A percentile compares a stretch with the other conserved stretches of the same genome.
These are phyloP conservation scores for Syncephalastrum sp. DNA, from an alignment of 371 early-diverging fungal species.

Conservation along the genomic window DNA sequence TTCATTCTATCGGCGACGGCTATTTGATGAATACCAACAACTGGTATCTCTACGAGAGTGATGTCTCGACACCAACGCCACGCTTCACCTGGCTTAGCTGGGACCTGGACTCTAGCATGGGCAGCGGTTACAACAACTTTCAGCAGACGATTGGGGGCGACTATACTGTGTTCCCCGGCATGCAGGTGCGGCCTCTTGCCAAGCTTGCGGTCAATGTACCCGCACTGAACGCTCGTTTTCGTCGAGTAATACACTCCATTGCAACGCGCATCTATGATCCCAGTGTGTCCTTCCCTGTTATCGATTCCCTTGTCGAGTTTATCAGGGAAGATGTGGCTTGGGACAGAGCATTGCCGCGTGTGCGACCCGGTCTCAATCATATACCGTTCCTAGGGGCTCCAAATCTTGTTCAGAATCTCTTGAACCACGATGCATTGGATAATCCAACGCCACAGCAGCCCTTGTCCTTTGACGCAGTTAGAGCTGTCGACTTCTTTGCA, in stretches of 20 bases:
- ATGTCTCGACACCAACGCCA: background rate
- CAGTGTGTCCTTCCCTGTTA: conserved; percentile 12
- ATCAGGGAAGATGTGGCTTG: conserved; percentile 37
- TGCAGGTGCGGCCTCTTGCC: conserved; percentile 4
- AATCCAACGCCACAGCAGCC: background rate
- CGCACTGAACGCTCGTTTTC: conserved; percentile 25
- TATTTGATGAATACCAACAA: conserved; percentile 34
- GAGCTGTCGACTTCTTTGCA: too few relatives aligned
- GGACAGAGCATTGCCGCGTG: conserved; percentile 22
- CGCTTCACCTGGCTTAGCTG: conserved; percentile 28
- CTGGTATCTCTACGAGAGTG: conserved; percentile 24
- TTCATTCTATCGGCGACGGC: conserved; percentile 33
- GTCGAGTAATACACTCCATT: conserved; percentile 15
- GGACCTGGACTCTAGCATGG: conserved; percentile 34
- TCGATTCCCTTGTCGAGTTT: conserved; percentile 24
- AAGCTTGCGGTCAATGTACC: conserved; percentile 18
- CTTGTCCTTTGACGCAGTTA: background rate
- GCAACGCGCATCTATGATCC: conserved; percentile 20
- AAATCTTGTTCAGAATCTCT: background rate
- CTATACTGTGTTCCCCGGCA: conserved; percentile 26
- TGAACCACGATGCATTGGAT: too few relatives aligned
- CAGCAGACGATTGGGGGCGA: conserved; percentile 20
- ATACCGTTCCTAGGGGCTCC: background rate
- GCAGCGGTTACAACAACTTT: conserved; percentile 12
- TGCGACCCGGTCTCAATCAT: conserved; percentile 1